phyloP scores from a whole-genome alignment of 148 eudicot genomes.

The Arbutus unedo region DNA sequence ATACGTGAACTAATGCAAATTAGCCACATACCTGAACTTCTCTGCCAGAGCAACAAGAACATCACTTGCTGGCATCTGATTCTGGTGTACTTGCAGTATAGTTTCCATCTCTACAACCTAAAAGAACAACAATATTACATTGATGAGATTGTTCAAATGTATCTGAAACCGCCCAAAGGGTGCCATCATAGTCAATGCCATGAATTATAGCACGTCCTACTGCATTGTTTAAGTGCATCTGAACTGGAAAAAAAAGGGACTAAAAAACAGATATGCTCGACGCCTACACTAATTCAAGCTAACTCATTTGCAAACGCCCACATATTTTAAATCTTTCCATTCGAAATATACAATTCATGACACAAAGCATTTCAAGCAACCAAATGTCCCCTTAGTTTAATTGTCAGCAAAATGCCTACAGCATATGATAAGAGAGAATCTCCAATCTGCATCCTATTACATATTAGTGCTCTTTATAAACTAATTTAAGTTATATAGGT shows the following conservation, averaged over 20 bases:
- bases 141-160: background rate
- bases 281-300: background rate
- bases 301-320: background rate
- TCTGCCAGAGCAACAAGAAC: slow-evolving; percentile 71
- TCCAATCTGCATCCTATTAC: background rate
- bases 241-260: background rate
- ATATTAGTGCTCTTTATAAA: background rate
- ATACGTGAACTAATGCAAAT: background rate
- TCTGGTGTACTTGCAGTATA: slow-evolving; percentile 61
- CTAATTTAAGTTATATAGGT: too few species aligned
- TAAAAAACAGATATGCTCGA: background rate
- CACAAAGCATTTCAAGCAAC: background rate
- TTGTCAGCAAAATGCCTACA: background rate
- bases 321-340: background rate
- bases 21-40: slow-evolving; percentile 65
- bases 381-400: background rate
- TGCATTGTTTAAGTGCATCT: background rate
- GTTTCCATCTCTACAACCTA: slow-evolving; percentile 93
- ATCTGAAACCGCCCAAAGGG: background rate
- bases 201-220: background rate
- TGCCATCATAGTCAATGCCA: background rate
- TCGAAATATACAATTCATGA: background rate
- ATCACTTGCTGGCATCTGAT: slow-evolving; percentile 67
- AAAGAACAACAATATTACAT: slow-evolving; percentile 9
- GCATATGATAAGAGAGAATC: background rate